These are phyloP conservation scores for Cadophora luteo-olivacea DNA, from an alignment of 2,329 filamentous ascomycete species.

Conservation along the genomic window DNA sequence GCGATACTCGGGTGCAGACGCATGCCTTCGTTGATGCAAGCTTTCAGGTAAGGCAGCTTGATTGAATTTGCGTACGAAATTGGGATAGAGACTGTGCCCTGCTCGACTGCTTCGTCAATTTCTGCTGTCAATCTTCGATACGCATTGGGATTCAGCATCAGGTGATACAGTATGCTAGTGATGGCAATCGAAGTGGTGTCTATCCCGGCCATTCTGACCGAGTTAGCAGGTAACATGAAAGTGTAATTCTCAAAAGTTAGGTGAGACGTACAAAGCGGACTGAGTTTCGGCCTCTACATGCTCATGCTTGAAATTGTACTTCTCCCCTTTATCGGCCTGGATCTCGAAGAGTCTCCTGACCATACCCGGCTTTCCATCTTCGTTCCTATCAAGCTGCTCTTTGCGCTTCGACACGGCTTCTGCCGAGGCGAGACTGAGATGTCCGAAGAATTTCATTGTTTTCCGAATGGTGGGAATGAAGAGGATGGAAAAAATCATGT, in stretches of 20 bases:
- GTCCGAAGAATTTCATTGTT: neutral
- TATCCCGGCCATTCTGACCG: neutral
- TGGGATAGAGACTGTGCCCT: neutral
- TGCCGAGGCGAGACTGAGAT: neutral
- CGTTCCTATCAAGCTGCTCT: neutral
- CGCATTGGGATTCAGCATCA: neutral
- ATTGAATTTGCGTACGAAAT: neutral
- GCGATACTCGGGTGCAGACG: neutral
- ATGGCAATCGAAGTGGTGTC: neutral
- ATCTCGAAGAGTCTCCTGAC: neutral
- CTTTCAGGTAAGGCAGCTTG: neutral
- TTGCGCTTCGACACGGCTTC: neutral
- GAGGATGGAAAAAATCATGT: neutral
- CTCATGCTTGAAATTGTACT: neutral
- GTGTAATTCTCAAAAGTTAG: neutral
- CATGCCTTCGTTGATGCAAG: constrained; percentile 1
- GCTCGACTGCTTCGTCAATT: neutral
- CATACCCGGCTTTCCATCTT: neutral
- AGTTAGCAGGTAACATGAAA: neutral
- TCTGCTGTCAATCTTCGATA: neutral
- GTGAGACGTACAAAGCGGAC: neutral
- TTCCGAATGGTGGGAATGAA: neutral
- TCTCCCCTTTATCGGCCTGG: neutral
- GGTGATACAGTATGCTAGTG: neutral
- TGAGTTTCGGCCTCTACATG: neutral